These are phyloP conservation scores for Chrysochromulina tobinii DNA, from an alignment of 78 protist species.

Conservation along the genomic window DNA sequence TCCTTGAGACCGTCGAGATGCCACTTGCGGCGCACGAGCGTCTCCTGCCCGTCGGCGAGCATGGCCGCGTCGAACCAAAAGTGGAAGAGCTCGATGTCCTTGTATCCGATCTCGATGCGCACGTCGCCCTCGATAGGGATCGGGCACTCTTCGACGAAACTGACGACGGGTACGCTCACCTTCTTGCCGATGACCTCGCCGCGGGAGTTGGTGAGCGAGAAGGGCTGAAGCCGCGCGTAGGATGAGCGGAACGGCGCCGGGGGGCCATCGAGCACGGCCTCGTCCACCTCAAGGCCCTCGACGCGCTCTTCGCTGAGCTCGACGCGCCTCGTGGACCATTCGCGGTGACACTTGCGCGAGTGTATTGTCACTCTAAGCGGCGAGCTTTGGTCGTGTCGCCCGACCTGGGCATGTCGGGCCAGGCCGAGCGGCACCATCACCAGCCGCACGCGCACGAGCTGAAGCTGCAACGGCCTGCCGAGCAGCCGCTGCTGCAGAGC, in stretches of 20 bases:
- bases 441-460: not conserved
- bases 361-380: not conserved
- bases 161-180: not conserved
- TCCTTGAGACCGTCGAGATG: conserved; percentile 11
- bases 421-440: not conserved
- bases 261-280: not conserved
- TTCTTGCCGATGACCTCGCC: not conserved
- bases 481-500: not conserved
- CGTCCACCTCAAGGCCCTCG: not conserved
- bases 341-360: not conserved
- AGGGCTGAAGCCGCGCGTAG: not conserved
- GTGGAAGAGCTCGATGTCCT: not conserved
- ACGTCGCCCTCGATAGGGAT: not conserved
- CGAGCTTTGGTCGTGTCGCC: too few species aligned
- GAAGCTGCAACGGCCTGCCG: not conserved
- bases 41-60: not conserved
- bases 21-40: not conserved
- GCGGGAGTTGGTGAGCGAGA: not conserved
- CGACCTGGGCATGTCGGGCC: too few species aligned
- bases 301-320: not conserved
- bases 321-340: not conserved
- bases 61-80: not conserved
- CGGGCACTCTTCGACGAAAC: not conserved
- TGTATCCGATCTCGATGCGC: not conserved
- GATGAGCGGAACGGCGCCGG: not conserved